Evolutionary conservation across 768 basidiomycete species (phyloP).

Genomic region (Russula griseocarnosa): DNA sequence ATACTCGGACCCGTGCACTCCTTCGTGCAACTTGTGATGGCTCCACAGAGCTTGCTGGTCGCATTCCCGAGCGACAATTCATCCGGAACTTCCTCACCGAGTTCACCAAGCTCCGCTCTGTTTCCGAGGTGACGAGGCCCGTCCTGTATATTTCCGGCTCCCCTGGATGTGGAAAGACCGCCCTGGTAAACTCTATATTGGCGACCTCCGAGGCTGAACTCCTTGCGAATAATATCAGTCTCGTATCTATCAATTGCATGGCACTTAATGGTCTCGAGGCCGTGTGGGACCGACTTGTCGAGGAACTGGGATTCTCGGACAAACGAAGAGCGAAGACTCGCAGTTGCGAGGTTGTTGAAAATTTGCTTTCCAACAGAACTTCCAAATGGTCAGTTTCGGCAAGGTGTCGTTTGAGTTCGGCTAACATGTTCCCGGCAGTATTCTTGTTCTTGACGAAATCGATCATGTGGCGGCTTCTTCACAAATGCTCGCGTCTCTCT

Average conservation of each 20-base stretch:
- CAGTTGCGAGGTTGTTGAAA: constrained; percentile 40
- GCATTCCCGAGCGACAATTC: constrained; percentile 55
- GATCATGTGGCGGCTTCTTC: constrained; percentile 70
- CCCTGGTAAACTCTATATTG: constrained; percentile 68
- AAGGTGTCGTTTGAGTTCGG: constrained; percentile 22
- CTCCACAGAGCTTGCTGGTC: constrained; percentile 57
- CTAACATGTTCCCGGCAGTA: constrained; percentile 38
- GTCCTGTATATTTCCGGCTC: constrained; percentile 88
- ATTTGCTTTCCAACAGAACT: constrained; percentile 41
- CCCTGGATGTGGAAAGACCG: constrained; percentile 91
- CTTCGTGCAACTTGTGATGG: constrained; percentile 69
- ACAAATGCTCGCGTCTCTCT: constrained; percentile 57
- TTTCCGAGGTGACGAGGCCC: constrained; percentile 34
- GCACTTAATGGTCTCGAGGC: constrained; percentile 60
- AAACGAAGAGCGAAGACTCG: constrained; percentile 44
- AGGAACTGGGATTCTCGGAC: constrained; percentile 45
- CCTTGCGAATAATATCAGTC: constrained; percentile 41
- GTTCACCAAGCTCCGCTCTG: constrained; percentile 41
- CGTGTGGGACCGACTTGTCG: constrained; percentile 65
- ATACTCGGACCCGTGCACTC: constrained; percentile 60
- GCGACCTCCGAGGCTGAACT: constrained; percentile 36
- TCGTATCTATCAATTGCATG: constrained; percentile 76
- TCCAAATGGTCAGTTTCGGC: constrained; percentile 49
- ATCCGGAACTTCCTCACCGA: constrained; percentile 58
- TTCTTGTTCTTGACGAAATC: constrained; percentile 82